phyloP scores from a whole-genome alignment of 2,329 filamentous ascomycete genomes.

The Neodidymelliopsis sp. region DNA sequence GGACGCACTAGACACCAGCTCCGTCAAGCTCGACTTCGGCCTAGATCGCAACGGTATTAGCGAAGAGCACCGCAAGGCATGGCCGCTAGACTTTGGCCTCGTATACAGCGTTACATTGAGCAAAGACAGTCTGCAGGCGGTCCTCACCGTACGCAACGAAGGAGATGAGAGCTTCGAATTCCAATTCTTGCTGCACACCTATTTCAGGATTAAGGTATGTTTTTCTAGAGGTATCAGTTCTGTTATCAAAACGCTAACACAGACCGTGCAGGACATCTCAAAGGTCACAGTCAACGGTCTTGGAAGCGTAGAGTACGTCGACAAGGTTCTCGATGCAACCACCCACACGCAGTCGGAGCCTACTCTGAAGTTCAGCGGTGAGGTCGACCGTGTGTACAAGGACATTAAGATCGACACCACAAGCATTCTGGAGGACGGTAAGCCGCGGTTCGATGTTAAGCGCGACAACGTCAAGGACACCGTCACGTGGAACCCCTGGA shows the following conservation, averaged over 20 bases:
- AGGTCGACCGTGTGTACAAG: constrained; percentile 90
- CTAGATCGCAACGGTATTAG: constrained; percentile 77
- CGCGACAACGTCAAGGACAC: constrained; percentile 87
- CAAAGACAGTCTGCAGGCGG: constrained; percentile 77
- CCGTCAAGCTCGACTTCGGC: constrained; percentile 95
- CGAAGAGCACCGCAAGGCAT: constrained; percentile 72
- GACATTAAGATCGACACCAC: constrained; percentile 67
- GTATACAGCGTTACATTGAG: constrained; percentile 92
- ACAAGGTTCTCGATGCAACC: constrained; percentile 77
- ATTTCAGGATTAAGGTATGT: constrained; percentile 79
- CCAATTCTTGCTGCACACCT: constrained; percentile 90
- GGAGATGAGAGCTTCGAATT: constrained; percentile 85
- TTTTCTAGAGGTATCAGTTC: too few relatives aligned
- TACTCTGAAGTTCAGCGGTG: constrained; percentile 73
- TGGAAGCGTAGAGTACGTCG: constrained; percentile 76
- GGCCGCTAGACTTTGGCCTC: constrained; percentile 87
- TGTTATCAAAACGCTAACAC: background rate
- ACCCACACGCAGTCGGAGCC: constrained; percentile 70
- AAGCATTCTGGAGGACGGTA: constrained; percentile 68
- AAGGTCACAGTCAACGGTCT: constrained; percentile 78
- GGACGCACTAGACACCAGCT: constrained; percentile 56
- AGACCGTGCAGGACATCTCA: constrained; percentile 72
- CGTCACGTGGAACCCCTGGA: constrained; percentile 98
- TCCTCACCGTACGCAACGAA: constrained; percentile 88
- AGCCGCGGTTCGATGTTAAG: constrained; percentile 73